These are phyloP conservation scores for Nematodospora anomalae DNA, from an alignment of 1,139 yeast species.

Conservation along the genomic window DNA sequence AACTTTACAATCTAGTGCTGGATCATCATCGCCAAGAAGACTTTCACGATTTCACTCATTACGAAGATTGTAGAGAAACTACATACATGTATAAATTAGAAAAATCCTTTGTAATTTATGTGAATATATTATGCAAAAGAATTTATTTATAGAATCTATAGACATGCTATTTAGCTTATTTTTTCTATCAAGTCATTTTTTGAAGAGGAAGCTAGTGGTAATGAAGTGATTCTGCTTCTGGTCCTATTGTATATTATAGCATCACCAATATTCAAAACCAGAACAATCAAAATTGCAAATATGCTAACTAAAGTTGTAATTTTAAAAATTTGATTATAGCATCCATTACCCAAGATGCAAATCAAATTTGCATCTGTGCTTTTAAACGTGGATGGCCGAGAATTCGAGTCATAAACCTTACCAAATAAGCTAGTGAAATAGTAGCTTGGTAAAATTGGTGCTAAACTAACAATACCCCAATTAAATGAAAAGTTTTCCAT, in stretches of 20 bases:
- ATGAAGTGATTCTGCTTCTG: constrained; percentile 8
- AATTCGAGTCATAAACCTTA: constrained; percentile 47
- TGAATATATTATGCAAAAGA: constrained; percentile 1
- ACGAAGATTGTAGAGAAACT: constrained; percentile 7
- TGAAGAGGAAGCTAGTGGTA: constrained; percentile 9
- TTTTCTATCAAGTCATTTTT: constrained; percentile 7
- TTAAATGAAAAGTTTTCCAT: constrained; percentile 53
- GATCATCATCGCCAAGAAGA: constrained; percentile 7
- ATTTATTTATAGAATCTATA: constrained; percentile 1
- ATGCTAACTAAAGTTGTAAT: constrained; percentile 34
- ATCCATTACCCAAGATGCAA: constrained; percentile 41
- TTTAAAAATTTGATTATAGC: constrained; percentile 45
- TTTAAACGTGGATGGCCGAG: constrained; percentile 13
- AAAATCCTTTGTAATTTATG: neutral
- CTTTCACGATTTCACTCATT: constrained; percentile 13
- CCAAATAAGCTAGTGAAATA: constrained; percentile 55
- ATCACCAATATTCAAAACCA: constrained; percentile 26
- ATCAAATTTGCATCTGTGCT: constrained; percentile 16
- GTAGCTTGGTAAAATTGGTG: constrained; percentile 54
- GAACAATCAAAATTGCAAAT: constrained; percentile 23
- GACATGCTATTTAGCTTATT: neutral
- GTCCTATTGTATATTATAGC: neutral
- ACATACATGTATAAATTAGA: too few species aligned
- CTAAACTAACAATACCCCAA: constrained; percentile 57
- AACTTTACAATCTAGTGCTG: constrained; percentile 7